These are phyloP conservation scores for Trapa bicornis DNA, from an alignment of 345 rosid species.

Conservation along the genomic window DNA sequence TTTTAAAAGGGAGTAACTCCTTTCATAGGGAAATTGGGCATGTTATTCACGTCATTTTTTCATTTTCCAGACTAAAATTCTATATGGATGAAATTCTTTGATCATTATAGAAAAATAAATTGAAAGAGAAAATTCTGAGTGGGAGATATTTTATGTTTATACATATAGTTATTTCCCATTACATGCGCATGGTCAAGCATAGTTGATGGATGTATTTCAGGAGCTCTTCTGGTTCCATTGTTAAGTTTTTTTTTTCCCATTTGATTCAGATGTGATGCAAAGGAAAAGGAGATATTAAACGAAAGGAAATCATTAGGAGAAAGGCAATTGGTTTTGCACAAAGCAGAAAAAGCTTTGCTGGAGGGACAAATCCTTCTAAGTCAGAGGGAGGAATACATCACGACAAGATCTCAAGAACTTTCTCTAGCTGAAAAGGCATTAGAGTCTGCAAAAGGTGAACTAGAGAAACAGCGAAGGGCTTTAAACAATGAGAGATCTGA, in stretches of 20 bases:
- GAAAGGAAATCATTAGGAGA: conserved; percentile 66
- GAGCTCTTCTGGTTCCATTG: conserved; percentile 2
- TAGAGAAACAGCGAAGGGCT: conserved; percentile 44
- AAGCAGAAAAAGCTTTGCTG: conserved; percentile 68
- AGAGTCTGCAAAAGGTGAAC: conserved; percentile 36
- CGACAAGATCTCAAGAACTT: conserved; percentile 55
- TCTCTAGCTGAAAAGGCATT: conserved; percentile 42
- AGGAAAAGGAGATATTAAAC: conserved; percentile 47
- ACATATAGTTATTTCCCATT: background rate
- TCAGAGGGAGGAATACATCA: conserved; percentile 74
- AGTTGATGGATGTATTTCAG: background rate
- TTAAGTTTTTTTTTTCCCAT: conserved; percentile 3
- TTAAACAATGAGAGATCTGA: conserved; percentile 44
- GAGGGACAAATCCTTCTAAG: conserved; percentile 64
- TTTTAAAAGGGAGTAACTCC: background rate
- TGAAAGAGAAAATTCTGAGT: no score
- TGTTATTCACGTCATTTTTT: background rate
- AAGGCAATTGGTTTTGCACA: conserved; percentile 59
- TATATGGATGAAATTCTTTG: no score
- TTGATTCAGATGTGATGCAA: conserved; percentile 59
- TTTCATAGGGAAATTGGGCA: background rate
- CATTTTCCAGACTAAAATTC: no score
- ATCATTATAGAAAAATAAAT: no score
- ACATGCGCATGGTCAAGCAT: background rate
- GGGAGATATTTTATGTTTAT: background rate